phyloP scores from a whole-genome alignment of 106 monocot genomes.

The Apostasia ramifera region DNA sequence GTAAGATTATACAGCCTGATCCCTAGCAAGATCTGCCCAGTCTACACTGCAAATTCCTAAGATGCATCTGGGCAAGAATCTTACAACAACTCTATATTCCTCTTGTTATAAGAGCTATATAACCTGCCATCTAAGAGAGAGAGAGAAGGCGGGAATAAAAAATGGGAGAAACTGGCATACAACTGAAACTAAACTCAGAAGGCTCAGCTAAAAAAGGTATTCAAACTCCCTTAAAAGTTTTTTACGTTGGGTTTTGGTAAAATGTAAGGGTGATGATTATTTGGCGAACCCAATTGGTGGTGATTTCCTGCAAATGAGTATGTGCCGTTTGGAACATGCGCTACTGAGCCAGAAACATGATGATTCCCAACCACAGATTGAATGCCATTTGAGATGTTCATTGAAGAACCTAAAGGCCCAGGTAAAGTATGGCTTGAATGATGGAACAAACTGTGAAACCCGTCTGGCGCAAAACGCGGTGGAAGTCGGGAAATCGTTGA shows the following conservation, averaged over 20 bases:
- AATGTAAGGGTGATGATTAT: constrained; percentile 14
- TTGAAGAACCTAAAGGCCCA: constrained; percentile 5
- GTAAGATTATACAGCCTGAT: not conserved
- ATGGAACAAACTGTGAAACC: constrained; percentile 17
- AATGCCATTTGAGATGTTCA: not conserved
- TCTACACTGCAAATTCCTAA: not conserved
- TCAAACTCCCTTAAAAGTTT: constrained; percentile 8
- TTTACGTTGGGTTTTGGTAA: constrained; percentile 30
- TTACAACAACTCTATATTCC: too few species aligned
- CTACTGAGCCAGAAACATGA: not conserved
- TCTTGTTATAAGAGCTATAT: too few species aligned
- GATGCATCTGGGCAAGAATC: not conserved
- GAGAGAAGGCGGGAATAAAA: not conserved
- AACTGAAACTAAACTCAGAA: not conserved
- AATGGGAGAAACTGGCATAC: not conserved
- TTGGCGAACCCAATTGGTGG: constrained; percentile 1
- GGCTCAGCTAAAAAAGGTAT: not conserved
- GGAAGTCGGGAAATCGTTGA: constrained; percentile 7
- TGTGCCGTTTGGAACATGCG: constrained; percentile 2
- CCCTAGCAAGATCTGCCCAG: not conserved
- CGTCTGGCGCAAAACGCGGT: constrained; percentile 31
- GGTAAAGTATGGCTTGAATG: constrained; percentile 10
- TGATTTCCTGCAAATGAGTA: constrained; percentile 5
- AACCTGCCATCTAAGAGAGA: too few species aligned
- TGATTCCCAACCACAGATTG: not conserved